Base-by-base conservation (phyloP, 768 basidiomycete species). In the Boletus rubescentipes region DNA sequence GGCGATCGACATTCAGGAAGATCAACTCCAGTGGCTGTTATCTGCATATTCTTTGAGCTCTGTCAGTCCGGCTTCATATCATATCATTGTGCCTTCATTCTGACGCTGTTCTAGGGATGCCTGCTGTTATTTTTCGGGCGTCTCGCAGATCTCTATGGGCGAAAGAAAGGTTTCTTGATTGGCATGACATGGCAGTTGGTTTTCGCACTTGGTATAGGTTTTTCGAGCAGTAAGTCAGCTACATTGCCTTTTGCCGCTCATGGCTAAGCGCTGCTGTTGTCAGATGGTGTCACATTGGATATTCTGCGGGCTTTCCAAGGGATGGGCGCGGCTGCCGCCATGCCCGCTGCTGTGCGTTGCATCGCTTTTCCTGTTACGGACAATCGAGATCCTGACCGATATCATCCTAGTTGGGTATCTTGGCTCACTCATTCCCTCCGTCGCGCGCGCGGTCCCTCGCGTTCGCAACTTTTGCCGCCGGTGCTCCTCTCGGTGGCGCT, bases 391-490 rank as follows among this genome's bases (percentile, higher is more conserved):
- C 20, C 49, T 60, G 40, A 46, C 29, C 15, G 16, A 34, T n/a
- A 18, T 20, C 14, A 42, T 39, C 20, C 2, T 56, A 91, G 84
- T 66, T 93, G 2, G 93, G 93, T 1, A 93, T 91, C 53, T 77
- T 96, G 32, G 93, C 93, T 0, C 79, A 87, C 43, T 74, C 84
- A 0, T 96, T 95, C 67, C 86, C 87, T 4, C 77, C 80, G 0
- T 86, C 86, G 1, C 74, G 74, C 12, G 77, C 84, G 0, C 81
- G 93, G 10, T 83, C 89, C 1, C 69, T 83, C 1, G 93, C 91
- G 0, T 96, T 95, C 57, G 82, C 93, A 0, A 84, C 86, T 0
- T 95, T 93, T 59, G 79, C 87, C 1, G 90, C 91, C 0, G 94
- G 94, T 26, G 90, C 88, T 1, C 92, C 93, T 0, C 64, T 94